Percentiles rank a stretch among this genome's conserved stretches.
phyloP scores from a whole-genome alignment of 805 yeast genomes.

The Blastobotrys americana region DNA sequence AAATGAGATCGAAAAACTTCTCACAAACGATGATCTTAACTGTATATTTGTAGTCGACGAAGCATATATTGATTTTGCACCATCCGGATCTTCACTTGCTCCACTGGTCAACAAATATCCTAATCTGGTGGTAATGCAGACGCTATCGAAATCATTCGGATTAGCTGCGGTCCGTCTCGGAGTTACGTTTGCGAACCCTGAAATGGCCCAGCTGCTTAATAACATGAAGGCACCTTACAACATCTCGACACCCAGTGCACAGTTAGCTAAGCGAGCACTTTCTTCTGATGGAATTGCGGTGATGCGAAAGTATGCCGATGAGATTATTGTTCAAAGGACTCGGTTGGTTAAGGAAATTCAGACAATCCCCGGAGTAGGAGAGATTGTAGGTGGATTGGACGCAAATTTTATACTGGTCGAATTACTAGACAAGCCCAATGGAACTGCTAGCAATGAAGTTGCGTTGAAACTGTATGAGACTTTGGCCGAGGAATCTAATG shows the following conservation, averaged over 20 bases:
- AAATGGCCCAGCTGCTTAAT: constrained; percentile 62
- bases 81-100: constrained; percentile 59
- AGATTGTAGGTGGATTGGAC: constrained; percentile 74
- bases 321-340: constrained; percentile 49
- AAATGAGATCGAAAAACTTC: constrained; percentile 41
- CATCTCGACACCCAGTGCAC: constrained; percentile 73
- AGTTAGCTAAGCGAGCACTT: constrained; percentile 69
- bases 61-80: constrained; percentile 86
- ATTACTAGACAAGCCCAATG: constrained; percentile 49
- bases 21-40: constrained; percentile 47
- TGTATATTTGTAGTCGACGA: constrained; percentile 87
- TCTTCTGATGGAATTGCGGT: constrained; percentile 44
- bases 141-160: constrained; percentile 91
- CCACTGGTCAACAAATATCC: constrained; percentile 77
- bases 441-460: constrained; percentile 56
- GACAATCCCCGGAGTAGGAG: constrained; percentile 57
- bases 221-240: constrained; percentile 96
- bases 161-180: constrained; percentile 93
- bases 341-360: constrained; percentile 48
- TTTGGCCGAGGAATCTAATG: constrained; percentile 64
- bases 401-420: constrained; percentile 79
- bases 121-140: constrained; percentile 81
- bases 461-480: constrained; percentile 61
- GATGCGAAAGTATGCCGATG: constrained; percentile 50
- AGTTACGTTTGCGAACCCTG: constrained; percentile 56